phyloP scores from a whole-genome alignment of 2,329 filamentous ascomycete genomes.

The Microsporum ferrugineum region DNA sequence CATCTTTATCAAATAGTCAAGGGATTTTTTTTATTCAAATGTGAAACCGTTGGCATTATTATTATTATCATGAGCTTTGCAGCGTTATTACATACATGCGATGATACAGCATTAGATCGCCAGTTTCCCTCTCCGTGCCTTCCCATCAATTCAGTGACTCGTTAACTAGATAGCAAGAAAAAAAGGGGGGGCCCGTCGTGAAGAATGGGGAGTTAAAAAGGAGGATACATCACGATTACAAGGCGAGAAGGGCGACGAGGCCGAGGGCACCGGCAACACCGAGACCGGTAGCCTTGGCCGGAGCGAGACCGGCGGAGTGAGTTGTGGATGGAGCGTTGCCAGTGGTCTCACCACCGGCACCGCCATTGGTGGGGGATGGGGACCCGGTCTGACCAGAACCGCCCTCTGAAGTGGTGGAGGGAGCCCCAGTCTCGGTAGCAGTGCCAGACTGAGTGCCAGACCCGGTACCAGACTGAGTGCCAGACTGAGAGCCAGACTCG shows the following conservation, averaged over 20 bases:
- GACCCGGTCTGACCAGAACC: constrained; percentile 13
- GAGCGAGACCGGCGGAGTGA: background rate
- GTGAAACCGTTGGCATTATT: background rate
- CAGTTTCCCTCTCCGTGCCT: background rate
- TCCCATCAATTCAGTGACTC: background rate
- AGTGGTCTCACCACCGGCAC: constrained; percentile 16
- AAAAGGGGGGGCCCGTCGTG: background rate
- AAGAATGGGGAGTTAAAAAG: too few species aligned
- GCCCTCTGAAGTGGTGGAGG: constrained; percentile 9
- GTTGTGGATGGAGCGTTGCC: constrained; percentile 14
- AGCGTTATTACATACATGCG: constrained; percentile 2
- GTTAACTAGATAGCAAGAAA: background rate
- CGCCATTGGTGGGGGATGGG: constrained; percentile 15
- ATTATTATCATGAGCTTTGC: background rate
- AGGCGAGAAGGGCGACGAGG: constrained; percentile 8
- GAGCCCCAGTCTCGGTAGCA: background rate
- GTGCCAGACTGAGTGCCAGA: constrained; percentile 13
- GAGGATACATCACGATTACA: background rate
- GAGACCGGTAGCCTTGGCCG: background rate
- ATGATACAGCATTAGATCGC: background rate
- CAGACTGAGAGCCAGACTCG: constrained; percentile 14
- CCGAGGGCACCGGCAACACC: constrained; percentile 10
- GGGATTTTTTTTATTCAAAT: background rate
- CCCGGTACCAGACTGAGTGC: constrained; percentile 7
- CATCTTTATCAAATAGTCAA: background rate